These are phyloP conservation scores for Cladorrhinum samala DNA, from an alignment of 495 filamentous ascomycete genomes.

Conservation along the genomic window DNA sequence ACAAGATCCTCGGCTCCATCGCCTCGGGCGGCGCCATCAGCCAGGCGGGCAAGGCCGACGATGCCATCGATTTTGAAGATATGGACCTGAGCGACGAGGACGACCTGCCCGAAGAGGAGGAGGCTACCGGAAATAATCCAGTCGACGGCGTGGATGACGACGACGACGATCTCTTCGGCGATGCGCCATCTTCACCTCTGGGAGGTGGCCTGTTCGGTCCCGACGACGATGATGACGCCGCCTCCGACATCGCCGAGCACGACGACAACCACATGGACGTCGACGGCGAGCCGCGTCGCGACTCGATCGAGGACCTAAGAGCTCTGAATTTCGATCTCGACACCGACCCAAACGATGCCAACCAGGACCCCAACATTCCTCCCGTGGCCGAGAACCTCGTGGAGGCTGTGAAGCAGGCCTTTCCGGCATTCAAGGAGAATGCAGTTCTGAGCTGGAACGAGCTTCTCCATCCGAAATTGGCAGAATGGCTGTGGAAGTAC, in stretches of 20 bases:
- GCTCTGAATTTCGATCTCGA: conserved; percentile 43
- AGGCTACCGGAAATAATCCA: conserved; percentile 23
- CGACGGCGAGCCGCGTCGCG: conserved; percentile 8
- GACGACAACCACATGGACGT: conserved; percentile 27
- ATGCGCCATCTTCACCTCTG: conserved; percentile 31
- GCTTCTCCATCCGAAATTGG: conserved; percentile 67
- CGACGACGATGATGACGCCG: conserved; percentile 25
- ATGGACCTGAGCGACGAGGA: conserved; percentile 68
- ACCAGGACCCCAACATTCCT: conserved; percentile 46
- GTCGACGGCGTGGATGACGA: conserved; percentile 46
- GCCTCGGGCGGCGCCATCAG: conserved; percentile 24
- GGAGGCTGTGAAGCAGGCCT: conserved; percentile 62
- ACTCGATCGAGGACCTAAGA: conserved; percentile 24
- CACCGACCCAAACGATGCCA: conserved; percentile 28
- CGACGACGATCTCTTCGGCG: conserved; percentile 48
- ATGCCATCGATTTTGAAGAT: conserved; percentile 73
- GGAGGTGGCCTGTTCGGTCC: conserved; percentile 11
- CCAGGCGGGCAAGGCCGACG: conserved; percentile 35
- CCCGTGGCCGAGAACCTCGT: conserved; percentile 57
- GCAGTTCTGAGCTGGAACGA: conserved; percentile 62
- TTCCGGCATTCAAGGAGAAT: conserved; percentile 63
- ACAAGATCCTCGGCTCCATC: conserved; percentile 20
- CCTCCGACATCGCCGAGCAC: conserved; percentile 29
- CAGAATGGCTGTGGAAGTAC: conserved; percentile 60
- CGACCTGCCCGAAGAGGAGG: conserved; percentile 45